Percentiles rank a stretch among this genome's conserved stretches.
phyloP scores from a whole-genome alignment of 2,329 filamentous ascomycete species.

The Fusarium lyarnte region DNA sequence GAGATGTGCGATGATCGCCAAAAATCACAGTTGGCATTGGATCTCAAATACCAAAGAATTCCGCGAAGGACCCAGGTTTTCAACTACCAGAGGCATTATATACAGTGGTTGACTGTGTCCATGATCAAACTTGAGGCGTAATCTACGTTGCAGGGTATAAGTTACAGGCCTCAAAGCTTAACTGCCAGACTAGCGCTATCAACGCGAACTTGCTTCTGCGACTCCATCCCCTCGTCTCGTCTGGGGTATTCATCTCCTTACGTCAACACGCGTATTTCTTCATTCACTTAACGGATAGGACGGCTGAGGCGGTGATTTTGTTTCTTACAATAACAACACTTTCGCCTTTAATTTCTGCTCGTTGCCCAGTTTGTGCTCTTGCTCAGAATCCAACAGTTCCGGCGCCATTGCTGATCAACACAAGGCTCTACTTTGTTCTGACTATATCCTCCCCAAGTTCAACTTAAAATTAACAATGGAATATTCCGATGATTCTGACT shows the following conservation, averaged over 20 bases:
- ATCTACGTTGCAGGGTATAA: not conserved
- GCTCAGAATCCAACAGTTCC: not conserved
- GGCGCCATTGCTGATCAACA: conserved; percentile 5
- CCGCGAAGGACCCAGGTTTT: not conserved
- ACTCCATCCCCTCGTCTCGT: conserved; percentile 24
- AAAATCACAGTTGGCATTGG: not conserved
- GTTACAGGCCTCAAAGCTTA: conserved; percentile 9
- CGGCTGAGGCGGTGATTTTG: not conserved
- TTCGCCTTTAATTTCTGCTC: not conserved
- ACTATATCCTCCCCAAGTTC: not conserved
- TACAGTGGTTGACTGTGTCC: not conserved
- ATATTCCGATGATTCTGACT: conserved; percentile 61
- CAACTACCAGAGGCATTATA: not conserved
- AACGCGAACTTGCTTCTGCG: conserved; percentile 38
- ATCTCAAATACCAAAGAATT: not conserved
- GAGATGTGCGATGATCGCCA: not conserved
- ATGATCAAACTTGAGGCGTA: not conserved
- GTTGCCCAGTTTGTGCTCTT: not conserved
- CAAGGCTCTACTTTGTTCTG: not conserved
- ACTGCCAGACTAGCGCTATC: conserved; percentile 29
- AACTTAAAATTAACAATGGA: conserved; percentile 46
- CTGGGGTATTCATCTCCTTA: conserved; percentile 24
- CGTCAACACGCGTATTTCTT: conserved; percentile 21
- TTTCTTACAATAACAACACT: not conserved
- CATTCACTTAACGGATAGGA: not conserved